Conservation (phyloP, 2,329 filamentous ascomycete genomes). For the Xylariaceae sp. region DNA sequence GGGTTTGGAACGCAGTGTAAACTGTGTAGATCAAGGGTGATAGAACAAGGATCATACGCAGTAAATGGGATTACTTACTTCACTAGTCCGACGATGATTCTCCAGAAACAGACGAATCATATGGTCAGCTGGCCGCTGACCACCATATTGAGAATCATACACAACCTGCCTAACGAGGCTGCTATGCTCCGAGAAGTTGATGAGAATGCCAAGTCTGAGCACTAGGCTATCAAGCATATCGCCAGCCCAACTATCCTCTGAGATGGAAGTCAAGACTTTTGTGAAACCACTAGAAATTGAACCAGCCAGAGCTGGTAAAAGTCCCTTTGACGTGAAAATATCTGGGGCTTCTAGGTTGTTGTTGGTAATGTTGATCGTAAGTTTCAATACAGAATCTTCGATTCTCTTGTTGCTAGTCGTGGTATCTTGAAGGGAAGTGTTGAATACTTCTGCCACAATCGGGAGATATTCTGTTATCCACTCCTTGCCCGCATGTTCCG, state of each 20-base stretch:
- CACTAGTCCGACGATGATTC: conserved; percentile 59
- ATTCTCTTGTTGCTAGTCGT: conserved; percentile 34
- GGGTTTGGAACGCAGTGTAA: too few relatives aligned
- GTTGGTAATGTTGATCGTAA: conserved; percentile 84
- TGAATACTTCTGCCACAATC: conserved; percentile 45
- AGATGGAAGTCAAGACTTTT: conserved; percentile 42
- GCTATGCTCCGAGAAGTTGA: conserved; percentile 82
- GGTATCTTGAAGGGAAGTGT: conserved; percentile 32
- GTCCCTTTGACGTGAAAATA: conserved; percentile 58
- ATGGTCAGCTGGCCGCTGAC: conserved; percentile 46
- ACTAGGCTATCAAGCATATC: conserved; percentile 66
- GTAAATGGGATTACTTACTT: conserved; percentile 49
- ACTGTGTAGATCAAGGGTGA: too few relatives aligned
- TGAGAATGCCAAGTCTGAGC: conserved; percentile 74
- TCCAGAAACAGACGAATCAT: conserved; percentile 65
- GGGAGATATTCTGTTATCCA: conserved; percentile 50
- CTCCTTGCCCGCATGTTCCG: conserved; percentile 35
- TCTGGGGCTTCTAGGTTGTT: conserved; percentile 67
- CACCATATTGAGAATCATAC: conserved; percentile 35
- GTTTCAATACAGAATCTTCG: conserved; percentile 53
- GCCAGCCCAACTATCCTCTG: conserved; percentile 43
- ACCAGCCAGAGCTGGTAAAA: conserved; percentile 45
- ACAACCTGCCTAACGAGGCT: conserved; percentile 50
- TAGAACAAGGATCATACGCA: too few relatives aligned
- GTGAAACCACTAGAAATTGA: conserved; percentile 50